phyloP scores from a whole-genome alignment of 192 early-diverging fungal genomes.

The Chytriomyces hyalinus region DNA sequence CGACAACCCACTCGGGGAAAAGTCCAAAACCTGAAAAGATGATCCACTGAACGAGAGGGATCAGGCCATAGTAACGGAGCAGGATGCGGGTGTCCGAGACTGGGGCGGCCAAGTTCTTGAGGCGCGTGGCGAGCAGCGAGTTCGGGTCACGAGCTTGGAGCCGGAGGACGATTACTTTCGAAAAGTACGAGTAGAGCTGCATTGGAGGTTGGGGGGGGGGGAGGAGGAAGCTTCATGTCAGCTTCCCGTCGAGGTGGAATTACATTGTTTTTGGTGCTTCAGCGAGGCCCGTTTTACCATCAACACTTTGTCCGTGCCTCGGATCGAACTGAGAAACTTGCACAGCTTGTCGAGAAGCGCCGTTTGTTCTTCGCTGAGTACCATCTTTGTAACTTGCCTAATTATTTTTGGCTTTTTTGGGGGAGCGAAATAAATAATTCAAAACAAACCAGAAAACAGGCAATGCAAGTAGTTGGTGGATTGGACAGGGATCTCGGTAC shows the following conservation, averaged over 20 bases:
- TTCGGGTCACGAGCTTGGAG: constrained; percentile 62
- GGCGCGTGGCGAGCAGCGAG: constrained; percentile 66
- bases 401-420: constrained; percentile 30
- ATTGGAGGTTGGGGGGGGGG: neutral
- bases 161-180: constrained; percentile 87
- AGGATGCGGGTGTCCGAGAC: constrained; percentile 91
- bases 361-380: constrained; percentile 50
- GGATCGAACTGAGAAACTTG: constrained; percentile 48
- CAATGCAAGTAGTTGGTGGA: constrained; percentile 20
- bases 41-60: constrained; percentile 89
- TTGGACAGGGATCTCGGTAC: constrained; percentile 28
- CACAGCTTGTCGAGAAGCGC: constrained; percentile 48
- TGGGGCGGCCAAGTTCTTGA: constrained; percentile 82
- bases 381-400: constrained; percentile 48
- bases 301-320: constrained; percentile 75
- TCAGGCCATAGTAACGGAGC: constrained; percentile 74
- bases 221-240: neutral
- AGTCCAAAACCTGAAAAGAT: constrained; percentile 37
- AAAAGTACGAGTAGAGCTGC: constrained; percentile 88
- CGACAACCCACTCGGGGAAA: neutral
- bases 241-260: constrained; percentile 2
- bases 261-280: neutral
- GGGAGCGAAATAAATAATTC: constrained; percentile 43
- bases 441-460: constrained; percentile 11
- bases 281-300: constrained; percentile 49